Conservation (phyloP, 257 asterid species). For the Fraxinus cuspidata region DNA sequence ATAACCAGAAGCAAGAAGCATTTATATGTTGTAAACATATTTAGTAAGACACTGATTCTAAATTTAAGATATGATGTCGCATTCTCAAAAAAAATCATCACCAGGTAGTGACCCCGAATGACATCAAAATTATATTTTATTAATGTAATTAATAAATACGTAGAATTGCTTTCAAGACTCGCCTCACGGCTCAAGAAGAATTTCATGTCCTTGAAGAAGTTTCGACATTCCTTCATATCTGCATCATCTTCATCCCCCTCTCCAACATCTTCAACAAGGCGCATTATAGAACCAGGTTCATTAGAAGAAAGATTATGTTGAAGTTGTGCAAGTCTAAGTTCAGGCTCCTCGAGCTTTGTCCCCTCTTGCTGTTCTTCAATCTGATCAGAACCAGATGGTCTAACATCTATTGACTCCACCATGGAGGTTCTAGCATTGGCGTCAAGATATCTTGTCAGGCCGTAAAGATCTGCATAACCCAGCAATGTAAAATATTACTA, state of each 20-base stretch:
- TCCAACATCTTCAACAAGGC: constrained; percentile 63
- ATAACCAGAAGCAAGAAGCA: constrained; percentile 47
- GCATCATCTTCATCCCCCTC: constrained; percentile 68
- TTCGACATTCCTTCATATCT: constrained; percentile 71
- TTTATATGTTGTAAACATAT: constrained; percentile 32
- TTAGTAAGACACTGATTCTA: neutral
- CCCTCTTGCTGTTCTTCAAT: constrained; percentile 36
- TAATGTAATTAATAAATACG: neutral
- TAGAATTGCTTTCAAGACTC: constrained; percentile 26
- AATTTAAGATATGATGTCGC: neutral
- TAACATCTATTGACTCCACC: constrained; percentile 33
- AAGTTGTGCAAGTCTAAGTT: constrained; percentile 89
- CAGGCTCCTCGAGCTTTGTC: constrained; percentile 50
- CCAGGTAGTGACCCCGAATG: neutral
- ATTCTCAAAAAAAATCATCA: neutral
- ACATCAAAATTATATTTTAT: neutral
- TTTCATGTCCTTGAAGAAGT: constrained; percentile 66
- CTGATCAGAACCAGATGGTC: constrained; percentile 42
- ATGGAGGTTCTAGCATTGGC: constrained; percentile 52
- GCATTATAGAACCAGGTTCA: constrained; percentile 82
- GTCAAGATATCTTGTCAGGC: constrained; percentile 79
- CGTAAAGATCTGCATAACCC: constrained; percentile 82
- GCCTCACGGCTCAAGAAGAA: constrained; percentile 97
- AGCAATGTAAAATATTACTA: constrained; percentile 17
- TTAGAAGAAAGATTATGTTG: constrained; percentile 86